A percentile compares a stretch with the other conserved stretches of the same genome.
Evolutionary conservation across 2,329 filamentous ascomycete species (phyloP).

Genomic region (Ascochyta clinopodiicola): DNA sequence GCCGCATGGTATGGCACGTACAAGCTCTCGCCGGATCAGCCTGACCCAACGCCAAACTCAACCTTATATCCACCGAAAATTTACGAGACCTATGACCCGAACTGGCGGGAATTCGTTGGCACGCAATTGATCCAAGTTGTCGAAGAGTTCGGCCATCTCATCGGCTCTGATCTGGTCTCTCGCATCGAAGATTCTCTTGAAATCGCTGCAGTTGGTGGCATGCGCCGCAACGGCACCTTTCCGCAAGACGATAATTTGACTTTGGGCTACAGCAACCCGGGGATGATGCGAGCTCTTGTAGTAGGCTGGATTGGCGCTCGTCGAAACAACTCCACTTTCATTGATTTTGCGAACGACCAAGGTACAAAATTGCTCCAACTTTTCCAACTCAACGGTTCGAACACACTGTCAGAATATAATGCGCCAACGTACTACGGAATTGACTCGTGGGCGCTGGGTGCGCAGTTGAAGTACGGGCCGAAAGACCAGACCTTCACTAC

Average conservation of each 20-base stretch:
- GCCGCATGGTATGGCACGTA: conserved; percentile 34
- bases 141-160: conserved; percentile 44
- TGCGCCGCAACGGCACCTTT: conserved; percentile 16
- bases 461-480: conserved; percentile 49
- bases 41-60: conserved; percentile 10
- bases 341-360: conserved; percentile 49
- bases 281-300: conserved; percentile 50
- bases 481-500: conserved; percentile 33
- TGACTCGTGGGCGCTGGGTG: conserved; percentile 51
- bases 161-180: conserved; percentile 28
- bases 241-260: conserved; percentile 12
- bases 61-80: conserved; percentile 10
- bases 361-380: conserved; percentile 35
- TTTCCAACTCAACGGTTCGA: conserved; percentile 30
- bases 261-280: conserved; percentile 51
- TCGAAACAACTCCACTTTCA: conserved; percentile 46
- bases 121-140: conserved; percentile 48
- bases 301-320: conserved; percentile 54
- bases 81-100: conserved; percentile 30
- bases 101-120: conserved; percentile 50
- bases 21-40: conserved; percentile 15
- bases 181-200: conserved; percentile 16
- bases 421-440: conserved; percentile 53
- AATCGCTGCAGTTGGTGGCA: conserved; percentile 11
- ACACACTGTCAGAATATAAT: conserved; percentile 51